phyloP scores from a whole-genome alignment of 2,329 filamentous ascomycete genomes.

The Tolypocladium capitatum region DNA sequence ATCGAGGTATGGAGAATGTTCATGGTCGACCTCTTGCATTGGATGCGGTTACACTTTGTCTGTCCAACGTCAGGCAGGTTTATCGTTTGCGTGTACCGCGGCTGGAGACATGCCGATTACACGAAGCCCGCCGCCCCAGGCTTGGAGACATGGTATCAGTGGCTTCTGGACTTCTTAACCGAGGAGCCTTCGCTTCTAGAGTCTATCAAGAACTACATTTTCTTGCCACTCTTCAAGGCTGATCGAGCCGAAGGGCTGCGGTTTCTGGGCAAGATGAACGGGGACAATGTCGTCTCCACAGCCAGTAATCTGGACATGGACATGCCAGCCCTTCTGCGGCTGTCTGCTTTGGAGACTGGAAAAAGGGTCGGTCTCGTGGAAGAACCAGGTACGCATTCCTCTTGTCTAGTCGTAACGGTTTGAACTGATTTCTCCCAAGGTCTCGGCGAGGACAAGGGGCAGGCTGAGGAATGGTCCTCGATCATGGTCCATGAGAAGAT shows the following conservation, averaged over 20 bases:
- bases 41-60: constrained; percentile 44
- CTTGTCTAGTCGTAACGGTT: no score
- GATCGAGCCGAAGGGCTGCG: constrained; percentile 38
- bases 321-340: constrained; percentile 43
- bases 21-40: constrained; percentile 34
- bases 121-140: constrained; percentile 14
- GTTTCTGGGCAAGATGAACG: constrained; percentile 47
- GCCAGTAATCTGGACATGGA: constrained; percentile 33
- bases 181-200: constrained; percentile 41
- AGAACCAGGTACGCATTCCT: constrained; percentile 40
- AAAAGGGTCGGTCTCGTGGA: constrained; percentile 59
- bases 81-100: constrained; percentile 42
- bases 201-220: constrained; percentile 50
- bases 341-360: constrained; percentile 56
- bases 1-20: constrained; percentile 36
- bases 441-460: constrained; percentile 10
- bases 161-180: constrained; percentile 38
- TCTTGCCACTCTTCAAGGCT: constrained; percentile 47
- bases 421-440: constrained; percentile 8
- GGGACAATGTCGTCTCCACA: constrained; percentile 31
- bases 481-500: constrained; percentile 27
- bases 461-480: constrained; percentile 8
- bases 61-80: constrained; percentile 49
- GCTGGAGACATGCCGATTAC: constrained; percentile 21
- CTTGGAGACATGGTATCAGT: constrained; percentile 38